A percentile compares a stretch with the other conserved stretches of the same genome.
Evolutionary conservation across 768 basidiomycete genomes (phyloP).

Genomic region (Suillus fuscotomentosus): DNA sequence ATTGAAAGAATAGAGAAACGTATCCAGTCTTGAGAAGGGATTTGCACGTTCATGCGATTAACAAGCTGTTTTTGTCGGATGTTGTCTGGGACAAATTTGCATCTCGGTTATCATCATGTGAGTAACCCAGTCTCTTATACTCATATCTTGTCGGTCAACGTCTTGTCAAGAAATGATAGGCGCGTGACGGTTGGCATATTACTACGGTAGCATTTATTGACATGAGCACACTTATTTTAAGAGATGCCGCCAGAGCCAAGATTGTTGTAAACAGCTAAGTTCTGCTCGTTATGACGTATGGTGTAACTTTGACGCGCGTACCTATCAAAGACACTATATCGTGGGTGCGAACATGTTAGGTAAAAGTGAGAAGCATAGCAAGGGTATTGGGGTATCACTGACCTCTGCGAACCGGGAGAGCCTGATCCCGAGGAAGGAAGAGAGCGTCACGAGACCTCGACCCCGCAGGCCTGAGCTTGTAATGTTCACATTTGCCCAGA

Average conservation of each 20-base stretch:
- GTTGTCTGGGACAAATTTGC: neutral
- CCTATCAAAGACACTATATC: neutral
- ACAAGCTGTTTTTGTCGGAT: neutral
- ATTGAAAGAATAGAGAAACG: neutral
- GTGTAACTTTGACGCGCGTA: neutral
- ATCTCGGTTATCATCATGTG: neutral
- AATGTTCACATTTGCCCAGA: neutral
- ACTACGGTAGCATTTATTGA: neutral
- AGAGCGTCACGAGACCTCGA: neutral
- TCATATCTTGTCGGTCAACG: neutral
- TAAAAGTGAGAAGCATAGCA: neutral
- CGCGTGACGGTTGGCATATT: neutral
- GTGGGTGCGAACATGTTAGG: neutral
- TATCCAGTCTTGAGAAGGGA: neutral
- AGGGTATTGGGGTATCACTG: neutral
- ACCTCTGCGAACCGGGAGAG: neutral
- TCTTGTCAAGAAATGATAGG: neutral
- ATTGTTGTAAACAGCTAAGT: neutral
- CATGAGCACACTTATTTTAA: neutral
- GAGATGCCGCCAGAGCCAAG: neutral
- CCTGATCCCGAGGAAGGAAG: neutral
- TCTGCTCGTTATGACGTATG: neutral
- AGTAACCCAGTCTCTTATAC: neutral
- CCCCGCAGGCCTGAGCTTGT: neutral
- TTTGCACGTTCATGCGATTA: neutral